Percentiles rank a stretch among this genome's conserved stretches.
These are phyloP conservation scores for Spinacia oleracea DNA, from an alignment of 179 eudicot genomes.

Conservation along the genomic window DNA sequence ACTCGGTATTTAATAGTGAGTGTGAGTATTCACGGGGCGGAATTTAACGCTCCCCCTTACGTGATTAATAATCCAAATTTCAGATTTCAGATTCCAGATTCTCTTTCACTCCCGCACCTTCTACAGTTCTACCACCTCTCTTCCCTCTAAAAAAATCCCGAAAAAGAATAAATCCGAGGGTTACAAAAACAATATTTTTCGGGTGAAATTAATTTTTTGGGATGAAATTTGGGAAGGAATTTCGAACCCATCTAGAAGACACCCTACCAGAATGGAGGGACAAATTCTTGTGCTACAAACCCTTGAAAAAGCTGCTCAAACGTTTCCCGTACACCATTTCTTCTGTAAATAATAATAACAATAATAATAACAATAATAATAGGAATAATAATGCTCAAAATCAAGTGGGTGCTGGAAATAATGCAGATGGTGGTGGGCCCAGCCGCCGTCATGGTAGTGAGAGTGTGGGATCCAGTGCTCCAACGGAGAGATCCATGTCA, in stretches of 20 bases:
- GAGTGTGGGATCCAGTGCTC: not conserved
- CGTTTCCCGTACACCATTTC: slow-evolving; percentile 35
- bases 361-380: not conserved
- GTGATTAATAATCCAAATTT: not conserved
- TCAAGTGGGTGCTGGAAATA: not conserved
- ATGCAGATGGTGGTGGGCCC: slow-evolving; percentile 13
- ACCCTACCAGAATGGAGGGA: slow-evolving; percentile 93
- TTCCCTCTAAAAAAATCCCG: not conserved
- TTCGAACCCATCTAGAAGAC: slow-evolving; percentile 68
- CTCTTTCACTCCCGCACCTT: not conserved
- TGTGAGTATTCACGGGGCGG: too few relatives aligned
- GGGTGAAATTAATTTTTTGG: not conserved
- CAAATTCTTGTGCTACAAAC: slow-evolving; percentile 80
- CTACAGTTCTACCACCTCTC: not conserved
- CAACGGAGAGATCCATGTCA: slow-evolving; percentile 26
- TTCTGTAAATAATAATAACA: not conserved
- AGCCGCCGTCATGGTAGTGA: slow-evolving; percentile 1
- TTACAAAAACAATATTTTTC: too few relatives aligned
- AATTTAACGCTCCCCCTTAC: too few relatives aligned
- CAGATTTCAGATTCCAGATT: slow-evolving; percentile 18
- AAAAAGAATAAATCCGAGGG: too few relatives aligned
- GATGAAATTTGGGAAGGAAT: slow-evolving; percentile 93
- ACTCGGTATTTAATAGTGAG: too few relatives aligned
- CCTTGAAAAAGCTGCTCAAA: slow-evolving; percentile 78
- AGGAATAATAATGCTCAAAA: not conserved